Evolutionary conservation across 768 basidiomycete genomes (phyloP).

Genomic region (Podaxis sp.): DNA sequence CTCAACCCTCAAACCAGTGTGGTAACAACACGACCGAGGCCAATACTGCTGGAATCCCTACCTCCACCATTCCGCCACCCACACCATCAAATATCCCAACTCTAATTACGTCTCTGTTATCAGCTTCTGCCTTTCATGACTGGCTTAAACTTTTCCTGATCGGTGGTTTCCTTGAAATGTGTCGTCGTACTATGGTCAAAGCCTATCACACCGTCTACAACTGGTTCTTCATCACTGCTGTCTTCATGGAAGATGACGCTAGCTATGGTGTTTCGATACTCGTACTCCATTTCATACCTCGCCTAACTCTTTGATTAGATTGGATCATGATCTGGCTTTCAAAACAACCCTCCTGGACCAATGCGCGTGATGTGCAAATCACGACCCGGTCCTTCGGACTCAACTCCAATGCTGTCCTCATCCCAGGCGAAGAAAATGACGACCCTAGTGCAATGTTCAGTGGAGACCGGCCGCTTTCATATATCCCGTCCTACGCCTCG

Average conservation of each 20-base stretch:
- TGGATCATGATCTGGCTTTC: conserved; percentile 77
- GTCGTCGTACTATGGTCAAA: conserved; percentile 44
- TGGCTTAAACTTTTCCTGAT: conserved; percentile 65
- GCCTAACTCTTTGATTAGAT: conserved; percentile 32
- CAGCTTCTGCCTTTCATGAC: conserved; percentile 54
- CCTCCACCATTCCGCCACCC: too few species aligned
- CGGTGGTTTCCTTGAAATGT: conserved; percentile 61
- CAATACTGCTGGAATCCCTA: too few species aligned
- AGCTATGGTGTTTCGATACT: conserved; percentile 46
- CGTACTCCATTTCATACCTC: too few species aligned
- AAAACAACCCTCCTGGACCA: conserved; percentile 56
- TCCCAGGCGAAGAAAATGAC: conserved; percentile 33
- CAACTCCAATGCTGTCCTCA: conserved; percentile 28
- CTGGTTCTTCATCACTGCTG: conserved; percentile 62
- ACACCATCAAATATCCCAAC: not conserved
- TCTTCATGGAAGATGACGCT: conserved; percentile 56
- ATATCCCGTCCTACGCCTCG: conserved; percentile 39
- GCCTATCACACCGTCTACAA: conserved; percentile 45
- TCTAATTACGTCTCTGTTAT: not conserved
- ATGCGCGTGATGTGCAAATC: conserved; percentile 52
- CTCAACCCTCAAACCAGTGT: too few species aligned
- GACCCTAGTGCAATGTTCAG: conserved; percentile 26
- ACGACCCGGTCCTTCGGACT: conserved; percentile 43
- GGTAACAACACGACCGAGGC: too few species aligned
- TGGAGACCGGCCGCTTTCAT: conserved; percentile 36